These are phyloP conservation scores for Heliamphora pulchella DNA, from an alignment of 179 eudicot species.

Conservation along the genomic window DNA sequence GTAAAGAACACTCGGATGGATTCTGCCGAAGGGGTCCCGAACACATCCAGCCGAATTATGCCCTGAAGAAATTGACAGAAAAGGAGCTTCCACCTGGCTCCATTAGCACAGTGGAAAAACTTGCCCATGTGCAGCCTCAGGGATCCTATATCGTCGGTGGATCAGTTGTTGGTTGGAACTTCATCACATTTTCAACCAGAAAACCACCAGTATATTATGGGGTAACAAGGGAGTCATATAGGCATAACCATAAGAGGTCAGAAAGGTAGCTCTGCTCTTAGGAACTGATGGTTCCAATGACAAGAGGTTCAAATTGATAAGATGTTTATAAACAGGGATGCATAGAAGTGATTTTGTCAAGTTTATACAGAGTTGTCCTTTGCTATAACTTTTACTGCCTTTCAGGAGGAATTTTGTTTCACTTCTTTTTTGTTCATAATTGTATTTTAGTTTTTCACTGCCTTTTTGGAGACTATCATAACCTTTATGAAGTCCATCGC, in stretches of 20 bases:
- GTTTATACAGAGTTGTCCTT: neutral
- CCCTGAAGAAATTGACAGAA: neutral
- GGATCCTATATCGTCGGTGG: slow-evolving; percentile 18
- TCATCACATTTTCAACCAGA: slow-evolving; percentile 14
- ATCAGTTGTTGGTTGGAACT: slow-evolving; percentile 13
- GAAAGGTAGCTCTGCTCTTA: neutral
- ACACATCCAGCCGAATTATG: neutral
- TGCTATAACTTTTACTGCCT: neutral
- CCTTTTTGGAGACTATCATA: no score
- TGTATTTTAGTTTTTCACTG: neutral
- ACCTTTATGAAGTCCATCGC: neutral
- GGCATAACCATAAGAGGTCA: neutral
- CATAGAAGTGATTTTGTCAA: neutral
- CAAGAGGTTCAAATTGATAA: neutral
- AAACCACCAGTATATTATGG: slow-evolving; percentile 13
- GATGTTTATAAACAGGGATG: neutral
- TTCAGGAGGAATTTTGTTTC: neutral
- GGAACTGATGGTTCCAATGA: neutral
- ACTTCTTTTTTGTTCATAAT: neutral
- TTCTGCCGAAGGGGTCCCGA: neutral
- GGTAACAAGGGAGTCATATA: slow-evolving; percentile 11
- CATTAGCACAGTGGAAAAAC: neutral
- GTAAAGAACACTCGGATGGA: neutral
- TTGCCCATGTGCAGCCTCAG: neutral
- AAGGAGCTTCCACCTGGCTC: neutral